Evolutionary conservation across 2,329 filamentous ascomycete species (phyloP), one percentile per base, ranked within the genome.

Genomic region (Aspergillus nomiae): DNA sequence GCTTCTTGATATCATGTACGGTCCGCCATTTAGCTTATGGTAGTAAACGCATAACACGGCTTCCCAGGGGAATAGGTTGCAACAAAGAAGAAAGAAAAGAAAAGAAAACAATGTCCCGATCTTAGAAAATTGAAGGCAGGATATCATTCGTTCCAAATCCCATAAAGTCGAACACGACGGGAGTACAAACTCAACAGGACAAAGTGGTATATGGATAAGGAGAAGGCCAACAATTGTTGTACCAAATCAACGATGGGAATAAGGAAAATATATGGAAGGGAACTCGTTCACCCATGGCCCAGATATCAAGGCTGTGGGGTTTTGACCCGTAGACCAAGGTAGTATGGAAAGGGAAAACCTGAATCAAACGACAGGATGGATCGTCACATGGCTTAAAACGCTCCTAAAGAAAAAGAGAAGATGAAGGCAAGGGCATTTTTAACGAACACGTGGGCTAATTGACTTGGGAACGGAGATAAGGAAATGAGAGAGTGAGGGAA

Each of bases 211-310:
- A 24, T 26, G 51, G 21, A 58, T 56, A 58, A 61, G 56, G 58
- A 60, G 58, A 65, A 50, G 21, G 48, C 8, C 19, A 32, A 51
- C 48, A 19, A 24, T 12, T 32, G 48, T 32, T 32, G 48, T 51
- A 21, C 48, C 48, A 51, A 19, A 12, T 28, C 48, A n/a, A 32
- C 48, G 14, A 51, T 21, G 28, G 6, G 4, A 19, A 12, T 19
- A 34, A 34, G 28, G 7, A 51, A 65, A 63, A 51, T 54, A 60
- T 58, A 38, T 14, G n/a, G 30, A 34, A 54, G 32, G 51, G 51
- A 38, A 55, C 51, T 61, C 41, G 56, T 61, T 65, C 66, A 56
- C 65, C 65, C 64, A 64, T 65, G 58, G 66, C 63, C 59, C 36
- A 57, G 36, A 32, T 19, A 21, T 30, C 19, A 30, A 41, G 48